Percentiles rank a stretch among this genome's conserved stretches.
These are phyloP conservation scores for Candida pseudoviswanathii DNA, from an alignment of 1,139 yeast species.

Conservation along the genomic window DNA sequence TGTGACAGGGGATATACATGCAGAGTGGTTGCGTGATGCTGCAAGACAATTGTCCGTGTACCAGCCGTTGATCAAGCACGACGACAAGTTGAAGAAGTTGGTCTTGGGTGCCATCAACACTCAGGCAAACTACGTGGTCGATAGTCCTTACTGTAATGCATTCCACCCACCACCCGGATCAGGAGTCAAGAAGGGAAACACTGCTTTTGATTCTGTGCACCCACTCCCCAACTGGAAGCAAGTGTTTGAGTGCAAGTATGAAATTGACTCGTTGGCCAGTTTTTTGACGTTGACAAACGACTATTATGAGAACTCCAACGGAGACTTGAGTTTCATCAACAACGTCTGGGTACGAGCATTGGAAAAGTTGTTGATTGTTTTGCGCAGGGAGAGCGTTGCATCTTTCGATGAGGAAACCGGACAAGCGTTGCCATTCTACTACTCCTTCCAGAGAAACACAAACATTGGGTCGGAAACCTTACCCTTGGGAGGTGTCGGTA, in stretches of 20 bases:
- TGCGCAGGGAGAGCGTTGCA: constrained; percentile 63
- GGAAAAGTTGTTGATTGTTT: constrained; percentile 51
- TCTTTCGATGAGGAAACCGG: constrained; percentile 65
- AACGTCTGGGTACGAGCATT: constrained; percentile 63
- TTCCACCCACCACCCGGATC: constrained; percentile 82
- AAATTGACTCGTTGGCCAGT: constrained; percentile 82
- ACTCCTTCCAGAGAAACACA: constrained; percentile 74
- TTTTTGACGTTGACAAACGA: constrained; percentile 76
- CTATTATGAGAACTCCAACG: constrained; percentile 56
- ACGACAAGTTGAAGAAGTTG: constrained; percentile 49
- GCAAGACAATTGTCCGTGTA: constrained; percentile 83
- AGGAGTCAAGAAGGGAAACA: constrained; percentile 50
- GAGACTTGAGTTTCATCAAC: constrained; percentile 53
- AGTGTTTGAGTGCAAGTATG: constrained; percentile 90
- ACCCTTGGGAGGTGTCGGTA: constrained; percentile 76
- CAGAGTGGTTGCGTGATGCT: constrained; percentile 88
- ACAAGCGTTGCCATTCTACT: constrained; percentile 48
- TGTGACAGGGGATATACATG: constrained; percentile 89
- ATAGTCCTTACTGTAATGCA: constrained; percentile 85
- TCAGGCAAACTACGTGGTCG: constrained; percentile 63
- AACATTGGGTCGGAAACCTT: constrained; percentile 80
- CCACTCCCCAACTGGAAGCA: constrained; percentile 71
- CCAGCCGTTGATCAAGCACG: constrained; percentile 59
- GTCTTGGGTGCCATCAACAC: constrained; percentile 80
- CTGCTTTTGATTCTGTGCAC: constrained; percentile 64